Evolutionary conservation across 2,329 filamentous ascomycete genomes (phyloP).

Genomic region (Venturia effusa): DNA sequence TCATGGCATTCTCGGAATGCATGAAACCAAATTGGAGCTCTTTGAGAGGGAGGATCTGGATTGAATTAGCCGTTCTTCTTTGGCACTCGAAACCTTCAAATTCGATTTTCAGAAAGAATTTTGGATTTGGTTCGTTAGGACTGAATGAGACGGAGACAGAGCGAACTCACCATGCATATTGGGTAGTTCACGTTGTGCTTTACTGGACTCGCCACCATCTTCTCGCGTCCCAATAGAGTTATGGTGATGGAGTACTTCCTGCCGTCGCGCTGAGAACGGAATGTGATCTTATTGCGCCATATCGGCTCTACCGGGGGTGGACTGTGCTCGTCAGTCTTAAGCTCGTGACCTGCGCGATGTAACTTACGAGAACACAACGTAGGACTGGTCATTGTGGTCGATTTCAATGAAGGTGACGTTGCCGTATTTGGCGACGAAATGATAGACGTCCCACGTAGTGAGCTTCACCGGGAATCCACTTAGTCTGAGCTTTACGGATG

Average conservation of each 20-base stretch:
- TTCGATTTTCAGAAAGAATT: neutral
- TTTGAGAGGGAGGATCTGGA: neutral
- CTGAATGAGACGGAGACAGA: neutral
- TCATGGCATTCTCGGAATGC: constrained; percentile 7
- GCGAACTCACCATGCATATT: neutral
- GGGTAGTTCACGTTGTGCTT: neutral
- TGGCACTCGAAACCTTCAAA: neutral
- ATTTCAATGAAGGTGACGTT: neutral
- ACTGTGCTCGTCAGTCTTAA: neutral
- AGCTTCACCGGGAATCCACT: neutral
- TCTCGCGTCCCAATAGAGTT: neutral
- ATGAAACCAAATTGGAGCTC: constrained; percentile 1
- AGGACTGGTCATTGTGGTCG: neutral
- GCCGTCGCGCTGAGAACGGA: neutral
- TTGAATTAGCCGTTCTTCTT: neutral
- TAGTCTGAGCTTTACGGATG: neutral
- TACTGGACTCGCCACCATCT: neutral
- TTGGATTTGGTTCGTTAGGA: neutral
- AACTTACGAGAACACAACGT: constrained; percentile 6
- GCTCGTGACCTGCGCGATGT: neutral
- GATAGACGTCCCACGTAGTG: constrained; percentile 6
- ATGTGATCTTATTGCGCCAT: neutral
- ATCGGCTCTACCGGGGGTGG: constrained; percentile 3
- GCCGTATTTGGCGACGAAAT: neutral
- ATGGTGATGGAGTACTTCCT: neutral